phyloP scores from a whole-genome alignment of 192 early-diverging fungal species.

The Gaertneriomyces semiglobifer region DNA sequence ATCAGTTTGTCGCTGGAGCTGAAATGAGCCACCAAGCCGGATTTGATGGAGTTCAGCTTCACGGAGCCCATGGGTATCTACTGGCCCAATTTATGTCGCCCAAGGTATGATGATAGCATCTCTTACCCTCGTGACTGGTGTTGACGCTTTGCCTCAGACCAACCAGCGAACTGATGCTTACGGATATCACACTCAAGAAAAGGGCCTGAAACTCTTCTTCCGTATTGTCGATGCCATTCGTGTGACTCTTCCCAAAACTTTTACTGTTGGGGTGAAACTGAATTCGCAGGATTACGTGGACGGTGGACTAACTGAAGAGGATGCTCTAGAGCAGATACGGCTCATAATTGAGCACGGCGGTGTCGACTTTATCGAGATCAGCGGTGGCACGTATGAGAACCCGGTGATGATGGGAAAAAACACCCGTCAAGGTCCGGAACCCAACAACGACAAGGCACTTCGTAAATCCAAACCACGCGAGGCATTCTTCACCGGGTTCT shows the following conservation, averaged over 20 bases:
- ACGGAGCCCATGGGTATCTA: conserved; percentile 84
- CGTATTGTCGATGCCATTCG: not conserved
- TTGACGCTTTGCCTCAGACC: conserved; percentile 47
- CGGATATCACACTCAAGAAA: conserved; percentile 36
- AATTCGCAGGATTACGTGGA: not conserved
- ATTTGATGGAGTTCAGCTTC: conserved; percentile 79
- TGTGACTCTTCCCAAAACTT: not conserved
- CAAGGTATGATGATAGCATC: conserved; percentile 13
- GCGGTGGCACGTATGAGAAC: not conserved
- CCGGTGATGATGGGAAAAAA: not conserved
- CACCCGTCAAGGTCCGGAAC: not conserved
- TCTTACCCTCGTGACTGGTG: too few relatives aligned
- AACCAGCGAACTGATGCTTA: conserved; percentile 89
- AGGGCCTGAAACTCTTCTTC: not conserved
- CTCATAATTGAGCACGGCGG: not conserved
- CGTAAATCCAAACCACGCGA: not conserved
- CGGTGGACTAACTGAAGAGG: not conserved
- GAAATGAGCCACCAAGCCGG: conserved; percentile 49
- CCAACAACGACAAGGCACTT: not conserved
- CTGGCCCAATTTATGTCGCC: conserved; percentile 65
- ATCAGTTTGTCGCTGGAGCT: conserved; percentile 45
- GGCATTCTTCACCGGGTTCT: not conserved
- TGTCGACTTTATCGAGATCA: conserved; percentile 2
- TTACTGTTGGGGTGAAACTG: not conserved
- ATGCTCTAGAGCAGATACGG: not conserved